These are phyloP conservation scores for Phoma sp. DNA, from an alignment of 2,329 filamentous ascomycete species.

Conservation along the genomic window DNA sequence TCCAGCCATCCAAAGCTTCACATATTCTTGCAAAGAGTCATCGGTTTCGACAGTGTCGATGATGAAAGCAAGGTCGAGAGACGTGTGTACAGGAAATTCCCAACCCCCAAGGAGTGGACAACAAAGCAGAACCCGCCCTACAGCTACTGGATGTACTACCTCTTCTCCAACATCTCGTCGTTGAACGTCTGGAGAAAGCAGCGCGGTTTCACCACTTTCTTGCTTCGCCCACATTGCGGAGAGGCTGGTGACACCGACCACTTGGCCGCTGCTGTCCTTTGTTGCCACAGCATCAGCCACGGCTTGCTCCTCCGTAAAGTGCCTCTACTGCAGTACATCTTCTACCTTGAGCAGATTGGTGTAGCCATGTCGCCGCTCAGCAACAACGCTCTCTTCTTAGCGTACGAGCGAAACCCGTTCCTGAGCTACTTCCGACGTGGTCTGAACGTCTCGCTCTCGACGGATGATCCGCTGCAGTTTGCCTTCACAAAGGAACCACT, in stretches of 20 bases:
- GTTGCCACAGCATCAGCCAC: slow-evolving; percentile 96
- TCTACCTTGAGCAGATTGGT: slow-evolving; percentile 97
- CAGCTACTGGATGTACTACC: slow-evolving; percentile 98
- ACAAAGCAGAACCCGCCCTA: slow-evolving; percentile 97
- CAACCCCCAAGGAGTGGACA: slow-evolving; percentile 85
- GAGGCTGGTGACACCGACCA: slow-evolving; percentile 98
- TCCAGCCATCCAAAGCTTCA: slow-evolving; percentile 89
- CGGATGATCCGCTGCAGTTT: slow-evolving; percentile 96
- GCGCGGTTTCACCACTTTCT: slow-evolving; percentile 94
- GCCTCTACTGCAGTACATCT: slow-evolving; percentile 92
- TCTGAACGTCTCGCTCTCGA: slow-evolving; percentile 93
- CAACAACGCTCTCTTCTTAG: slow-evolving; percentile 95
- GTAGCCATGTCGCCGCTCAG: slow-evolving; percentile 99
- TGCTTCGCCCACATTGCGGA: slow-evolving; percentile 91
- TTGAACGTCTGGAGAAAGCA: slow-evolving; percentile 91
- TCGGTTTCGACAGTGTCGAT: slow-evolving; percentile 97
- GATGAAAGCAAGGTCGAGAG: slow-evolving; percentile 97
- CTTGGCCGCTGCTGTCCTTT: slow-evolving; percentile 86
- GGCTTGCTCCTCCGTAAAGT: slow-evolving; percentile 92
- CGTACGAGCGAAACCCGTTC: slow-evolving; percentile 97
- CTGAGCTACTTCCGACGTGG: slow-evolving; percentile 94
- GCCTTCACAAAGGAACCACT: slow-evolving; percentile 98
- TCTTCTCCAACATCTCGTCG: slow-evolving; percentile 92
- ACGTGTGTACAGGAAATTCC: slow-evolving; percentile 94
- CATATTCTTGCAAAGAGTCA: slow-evolving; percentile 90